Evolutionary conservation across 2,329 filamentous ascomycete genomes (phyloP).

Genomic region (Xylaria sp.): DNA sequence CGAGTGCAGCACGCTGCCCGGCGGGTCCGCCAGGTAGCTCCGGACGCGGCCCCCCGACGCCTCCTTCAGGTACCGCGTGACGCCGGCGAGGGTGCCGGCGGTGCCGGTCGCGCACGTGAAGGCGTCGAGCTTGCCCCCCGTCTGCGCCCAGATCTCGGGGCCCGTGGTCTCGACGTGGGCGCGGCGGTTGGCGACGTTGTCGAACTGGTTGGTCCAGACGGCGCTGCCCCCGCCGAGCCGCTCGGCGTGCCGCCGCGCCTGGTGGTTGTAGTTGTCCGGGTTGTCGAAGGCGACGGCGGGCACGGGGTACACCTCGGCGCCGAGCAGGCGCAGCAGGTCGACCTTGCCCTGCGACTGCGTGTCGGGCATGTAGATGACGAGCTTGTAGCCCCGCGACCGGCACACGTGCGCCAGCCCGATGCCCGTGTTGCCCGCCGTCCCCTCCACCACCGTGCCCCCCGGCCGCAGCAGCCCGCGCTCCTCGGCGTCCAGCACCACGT

Average conservation of each 20-base stretch:
- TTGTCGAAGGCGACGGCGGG: constrained; percentile 95
- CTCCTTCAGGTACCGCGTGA: constrained; percentile 87
- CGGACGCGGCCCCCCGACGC: constrained; percentile 77
- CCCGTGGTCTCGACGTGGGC: constrained; percentile 97
- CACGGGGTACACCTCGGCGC: constrained; percentile 94
- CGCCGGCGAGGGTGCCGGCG: constrained; percentile 85
- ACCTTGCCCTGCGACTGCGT: constrained; percentile 98
- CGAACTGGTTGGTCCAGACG: constrained; percentile 99
- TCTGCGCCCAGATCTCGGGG: constrained; percentile 96
- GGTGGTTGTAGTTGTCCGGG: constrained; percentile 97
- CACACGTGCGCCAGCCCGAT: constrained; percentile 98
- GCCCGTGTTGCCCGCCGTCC: constrained; percentile 95
- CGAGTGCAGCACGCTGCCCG: constrained; percentile 88
- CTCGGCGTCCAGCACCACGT: constrained; percentile 92
- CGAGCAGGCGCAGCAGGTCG: constrained; percentile 85
- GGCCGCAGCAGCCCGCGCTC: constrained; percentile 79
- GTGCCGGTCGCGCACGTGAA: constrained; percentile 97
- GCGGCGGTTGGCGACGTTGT: constrained; percentile 90
- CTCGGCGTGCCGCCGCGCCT: constrained; percentile 89
- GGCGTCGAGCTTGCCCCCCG: constrained; percentile 80
- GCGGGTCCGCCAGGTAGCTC: constrained; percentile 89
- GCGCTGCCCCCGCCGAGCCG: constrained; percentile 69
- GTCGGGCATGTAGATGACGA: constrained; percentile 99
- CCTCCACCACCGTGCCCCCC: constrained; percentile 94
- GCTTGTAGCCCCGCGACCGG: constrained; percentile 85